Evolutionary conservation across 805 yeast genomes (phyloP), one percentile per base, ranked within the genome.

Genomic region (Cyberlindnera amylophila): DNA sequence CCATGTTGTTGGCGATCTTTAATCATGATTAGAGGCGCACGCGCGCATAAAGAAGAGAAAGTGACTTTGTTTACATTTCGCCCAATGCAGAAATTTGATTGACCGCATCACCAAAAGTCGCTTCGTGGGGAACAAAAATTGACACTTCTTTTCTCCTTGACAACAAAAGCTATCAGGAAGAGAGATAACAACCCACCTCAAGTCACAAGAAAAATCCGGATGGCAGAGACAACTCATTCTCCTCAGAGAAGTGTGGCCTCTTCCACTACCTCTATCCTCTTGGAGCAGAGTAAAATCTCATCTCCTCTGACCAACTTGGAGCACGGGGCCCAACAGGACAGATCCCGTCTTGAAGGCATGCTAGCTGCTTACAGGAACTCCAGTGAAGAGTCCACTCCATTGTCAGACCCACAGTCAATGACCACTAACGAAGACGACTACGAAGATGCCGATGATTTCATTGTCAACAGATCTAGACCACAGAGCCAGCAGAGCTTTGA

Each of bases 391-490:
- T 27, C 30, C n/a, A 12, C 14, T 13, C 30, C 13, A 5, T 14
- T 12, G 18, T 19, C 39, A 17, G 29, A 15, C 14, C 34, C 34
- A 4, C 16, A 23, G 29, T 34, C 41, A 13, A 8, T 42, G 14
- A 32, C 41, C 13, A 39, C 45, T 3, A 39, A 42, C 31, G 43
- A 36, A 7, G 51, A 48, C 7, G 50, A 46, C 14, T 52, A 42
- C 34, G 48, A 42, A 10, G 54, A 52, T 33, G 54, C 56, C 3
- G 56, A 52, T 39, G 56, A 52, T 21, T 48, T 50, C 42, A 52
- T 50, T 12, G 45, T 26, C 16, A 52, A 47, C 40, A 42, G 30
- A 33, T 40, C 46, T 6, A 24, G 26, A 4, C 28, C 36, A 13
- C 34, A 31, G 32, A 36, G 39, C 16, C 26, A 19, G 8, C 29